phyloP scores from a whole-genome alignment of 2,329 filamentous ascomycete genomes.

The Calonectria leucothoes region DNA sequence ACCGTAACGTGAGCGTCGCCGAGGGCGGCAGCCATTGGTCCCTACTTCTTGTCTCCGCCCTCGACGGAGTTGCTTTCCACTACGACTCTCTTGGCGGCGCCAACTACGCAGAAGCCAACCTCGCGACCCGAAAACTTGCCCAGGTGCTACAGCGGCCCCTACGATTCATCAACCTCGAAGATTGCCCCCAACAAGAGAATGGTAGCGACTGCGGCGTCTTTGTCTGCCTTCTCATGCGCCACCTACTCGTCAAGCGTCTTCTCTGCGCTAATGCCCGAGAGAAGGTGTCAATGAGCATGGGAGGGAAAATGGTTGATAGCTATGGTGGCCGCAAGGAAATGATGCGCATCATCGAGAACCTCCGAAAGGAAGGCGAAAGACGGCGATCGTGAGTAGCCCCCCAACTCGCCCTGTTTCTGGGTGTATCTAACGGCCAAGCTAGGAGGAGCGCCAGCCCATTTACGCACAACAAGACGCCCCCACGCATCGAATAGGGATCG shows the following conservation, averaged over 20 bases:
- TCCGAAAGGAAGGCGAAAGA: conserved; percentile 88
- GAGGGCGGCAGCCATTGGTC: conserved; percentile 97
- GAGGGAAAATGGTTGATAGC: conserved; percentile 85
- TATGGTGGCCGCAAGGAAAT: conserved; percentile 88
- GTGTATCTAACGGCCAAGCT: conserved; percentile 34
- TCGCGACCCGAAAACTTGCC: conserved; percentile 76
- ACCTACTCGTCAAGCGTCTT: conserved; percentile 87
- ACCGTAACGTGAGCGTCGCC: conserved; percentile 77
- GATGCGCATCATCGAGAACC: conserved; percentile 85
- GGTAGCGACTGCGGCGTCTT: conserved; percentile 95
- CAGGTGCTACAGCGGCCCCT: conserved; percentile 74
- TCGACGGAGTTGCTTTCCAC: conserved; percentile 94
- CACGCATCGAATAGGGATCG: conserved; percentile 56
- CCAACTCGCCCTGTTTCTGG: background rate
- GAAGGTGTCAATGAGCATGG: conserved; percentile 96
- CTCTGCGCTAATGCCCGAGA: conserved; percentile 82
- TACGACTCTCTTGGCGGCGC: conserved; percentile 87
- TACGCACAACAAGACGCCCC: conserved; percentile 53
- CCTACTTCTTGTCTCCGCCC: conserved; percentile 85
- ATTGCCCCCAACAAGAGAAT: conserved; percentile 92
- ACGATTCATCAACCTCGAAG: conserved; percentile 83
- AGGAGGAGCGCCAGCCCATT: conserved; percentile 54
- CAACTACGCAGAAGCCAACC: conserved; percentile 80
- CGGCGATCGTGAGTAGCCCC: conserved; percentile 76
- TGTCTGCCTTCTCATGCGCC: conserved; percentile 94